phyloP scores from a whole-genome alignment of 2,329 filamentous ascomycete genomes.

The Nemania bipapillata region DNA sequence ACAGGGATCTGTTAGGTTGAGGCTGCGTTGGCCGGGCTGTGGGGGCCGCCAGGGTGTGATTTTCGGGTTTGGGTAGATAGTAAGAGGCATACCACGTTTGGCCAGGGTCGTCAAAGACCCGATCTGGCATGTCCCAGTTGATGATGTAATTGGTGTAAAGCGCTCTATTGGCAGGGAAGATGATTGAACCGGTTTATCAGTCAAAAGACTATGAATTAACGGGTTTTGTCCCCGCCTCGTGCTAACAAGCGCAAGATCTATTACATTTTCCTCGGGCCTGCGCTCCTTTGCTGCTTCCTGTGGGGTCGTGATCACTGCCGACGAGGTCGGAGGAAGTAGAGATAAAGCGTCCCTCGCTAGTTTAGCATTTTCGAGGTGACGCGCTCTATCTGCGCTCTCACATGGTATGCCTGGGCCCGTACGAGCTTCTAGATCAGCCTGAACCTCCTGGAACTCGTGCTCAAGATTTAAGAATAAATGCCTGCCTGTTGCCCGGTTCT shows the following conservation, averaged over 20 bases:
- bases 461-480: constrained; percentile 93
- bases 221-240: constrained; percentile 75
- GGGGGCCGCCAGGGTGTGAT: constrained; percentile 75
- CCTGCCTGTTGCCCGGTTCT: constrained; percentile 68
- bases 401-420: constrained; percentile 40
- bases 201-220: constrained; percentile 93
- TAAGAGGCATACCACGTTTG: constrained; percentile 90
- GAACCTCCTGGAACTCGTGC: constrained; percentile 81
- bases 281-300: constrained; percentile 74
- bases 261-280: constrained; percentile 63
- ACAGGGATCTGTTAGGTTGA: constrained; percentile 79
- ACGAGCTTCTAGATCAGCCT: constrained; percentile 64
- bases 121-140: constrained; percentile 50
- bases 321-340: constrained; percentile 83
- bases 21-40: constrained; percentile 65
- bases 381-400: constrained; percentile 49
- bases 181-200: constrained; percentile 91
- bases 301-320: constrained; percentile 88
- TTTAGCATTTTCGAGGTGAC: constrained; percentile 74
- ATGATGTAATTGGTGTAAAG: constrained; percentile 58
- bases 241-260: constrained; percentile 61
- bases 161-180: constrained; percentile 84
- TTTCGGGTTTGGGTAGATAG: constrained; percentile 79
- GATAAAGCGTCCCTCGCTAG: constrained; percentile 76
- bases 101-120: constrained; percentile 78